These are phyloP conservation scores for Pestalotiopsis sp. DNA, from an alignment of 2,329 filamentous ascomycete species.

Conservation along the genomic window DNA sequence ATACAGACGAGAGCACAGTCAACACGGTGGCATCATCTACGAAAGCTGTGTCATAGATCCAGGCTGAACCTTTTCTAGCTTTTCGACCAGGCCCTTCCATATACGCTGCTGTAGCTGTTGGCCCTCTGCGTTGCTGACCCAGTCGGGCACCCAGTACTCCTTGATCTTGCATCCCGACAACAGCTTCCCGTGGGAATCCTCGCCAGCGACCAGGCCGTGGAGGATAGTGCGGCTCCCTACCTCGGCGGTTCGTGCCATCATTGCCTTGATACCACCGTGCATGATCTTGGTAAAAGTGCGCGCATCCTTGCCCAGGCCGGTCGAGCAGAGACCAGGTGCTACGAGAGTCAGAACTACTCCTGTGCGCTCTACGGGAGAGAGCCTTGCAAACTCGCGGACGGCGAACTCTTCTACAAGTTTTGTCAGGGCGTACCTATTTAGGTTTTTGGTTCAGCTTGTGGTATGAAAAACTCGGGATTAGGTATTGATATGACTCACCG, in stretches of 20 bases:
- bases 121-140: slow-evolving; percentile 18
- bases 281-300: slow-evolving; percentile 6
- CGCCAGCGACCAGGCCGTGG: slow-evolving; percentile 14
- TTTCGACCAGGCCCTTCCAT: slow-evolving; percentile 14
- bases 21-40: neutral
- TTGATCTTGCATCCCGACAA: slow-evolving; percentile 21
- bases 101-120: slow-evolving; percentile 11
- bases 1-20: neutral
- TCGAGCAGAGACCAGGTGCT: slow-evolving; percentile 18
- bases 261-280: neutral
- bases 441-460: neutral
- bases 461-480: neutral
- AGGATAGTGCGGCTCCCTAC: slow-evolving; percentile 16
- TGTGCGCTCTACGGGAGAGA: slow-evolving; percentile 15
- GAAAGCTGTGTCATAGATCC: slow-evolving; percentile 13
- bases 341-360: slow-evolving; percentile 16
- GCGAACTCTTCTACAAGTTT: slow-evolving; percentile 16
- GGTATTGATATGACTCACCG: neutral
- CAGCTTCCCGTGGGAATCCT: slow-evolving; percentile 16
- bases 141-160: slow-evolving; percentile 21
- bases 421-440: slow-evolving; percentile 14
- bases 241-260: slow-evolving; percentile 13
- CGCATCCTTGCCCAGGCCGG: slow-evolving; percentile 8
- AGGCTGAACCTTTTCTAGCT: slow-evolving; percentile 15
- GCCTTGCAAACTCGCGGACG: slow-evolving; percentile 5